Evolutionary conservation across 352 stramenopile genomes (phyloP), one percentile per base, ranked within the genome.

Genomic region (Phytophthora vignae): DNA sequence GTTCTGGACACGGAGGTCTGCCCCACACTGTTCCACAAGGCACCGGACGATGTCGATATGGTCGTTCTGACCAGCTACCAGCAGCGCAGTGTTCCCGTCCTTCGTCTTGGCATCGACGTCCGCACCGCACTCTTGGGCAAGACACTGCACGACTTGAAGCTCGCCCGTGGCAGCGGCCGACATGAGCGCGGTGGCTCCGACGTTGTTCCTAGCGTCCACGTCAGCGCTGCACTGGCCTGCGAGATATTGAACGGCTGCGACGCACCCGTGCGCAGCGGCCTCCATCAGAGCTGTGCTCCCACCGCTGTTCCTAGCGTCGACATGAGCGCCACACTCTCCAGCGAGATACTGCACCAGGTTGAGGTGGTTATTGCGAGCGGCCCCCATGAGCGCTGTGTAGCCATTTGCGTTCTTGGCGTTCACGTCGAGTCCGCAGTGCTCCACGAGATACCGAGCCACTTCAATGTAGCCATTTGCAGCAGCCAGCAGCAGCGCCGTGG

Each of bases 311-410:
- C 17, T 49, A 21, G 12, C 42, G 17, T 49, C 42, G 5, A 49
- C 42, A 22, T 21, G 11, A 21, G 42, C 17, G 7, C 42, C 42
- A n/a, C 42, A 49, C 5, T 27, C 6, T 15, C 12, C 46, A 27
- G 19, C 46, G 17, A 53, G 9, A 52, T 52, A 52, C n/a, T 25
- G 44, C n/a, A 52, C 44, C n/a, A 52, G 5, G 8, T 52, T 19
- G 8, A 25, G 8, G 19, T 52, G 17, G n/a, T 25, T 25, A 9
- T 25, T 1, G 4, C 5, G n/a, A 22, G 44, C n/a, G 44, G 46
- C 46, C 55, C n/a, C 11, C 36, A 61, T 61, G 14, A 61, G 55
- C 36, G 55, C 46, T 53, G 46, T 29, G 46, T 27, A 27, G 4
- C 46, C 46, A 9, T 12, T 53, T 22, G 8, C 15, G 46, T 27